Base-by-base conservation (phyloP, 495 filamentous ascomycete genomes). In the Penicillium desertorum region DNA sequence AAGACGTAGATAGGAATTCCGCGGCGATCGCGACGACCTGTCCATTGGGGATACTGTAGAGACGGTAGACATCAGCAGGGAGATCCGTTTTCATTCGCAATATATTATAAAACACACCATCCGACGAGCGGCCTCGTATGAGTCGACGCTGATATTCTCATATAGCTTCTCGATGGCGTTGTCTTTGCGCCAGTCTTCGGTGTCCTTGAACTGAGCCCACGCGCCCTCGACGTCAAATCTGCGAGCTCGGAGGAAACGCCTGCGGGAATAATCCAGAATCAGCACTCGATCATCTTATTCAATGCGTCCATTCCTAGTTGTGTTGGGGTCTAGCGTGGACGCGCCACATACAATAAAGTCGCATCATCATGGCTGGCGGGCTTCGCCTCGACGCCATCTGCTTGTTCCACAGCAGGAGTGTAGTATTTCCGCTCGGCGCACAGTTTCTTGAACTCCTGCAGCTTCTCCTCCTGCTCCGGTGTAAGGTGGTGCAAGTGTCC, bases 1-100 rank as follows among this genome's bases (percentile, higher is more conserved):
- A 87, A 96, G 46, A 96, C 83, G 69, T 92, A 96, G 59, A 96
- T 77, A 2, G 92, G 92, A 62, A 95, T 93, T 56, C 92, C 92
- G 62, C 90, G 88, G 65, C 84, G 87, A 72, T 96, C 91, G 56
- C 91, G 81, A 61, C 89, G 85, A 17, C 92, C 92, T 27, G 90
- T 93, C 86, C 91, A 96, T 83, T 94, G 91, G 16, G 92, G 91
- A 68, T 96, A 96, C 88, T 94, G 52, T 55, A 54, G 4, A 16
- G 20, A 19, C 1, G 17, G 8, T 5, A 20, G 46, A 51, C 7
- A 47, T 62, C 47, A 60, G 47, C 29, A 37, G 2, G 4, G 22
- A 37, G 44, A 3, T 10, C 1, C 9, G 19, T 10, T 20, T 30
- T 45, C 34, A 9, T 44, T 32, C 36, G 34, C 23, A 43, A 22